Evolutionary conservation across 768 basidiomycete species (phyloP).

Genomic region (Dendrothele bispora): DNA sequence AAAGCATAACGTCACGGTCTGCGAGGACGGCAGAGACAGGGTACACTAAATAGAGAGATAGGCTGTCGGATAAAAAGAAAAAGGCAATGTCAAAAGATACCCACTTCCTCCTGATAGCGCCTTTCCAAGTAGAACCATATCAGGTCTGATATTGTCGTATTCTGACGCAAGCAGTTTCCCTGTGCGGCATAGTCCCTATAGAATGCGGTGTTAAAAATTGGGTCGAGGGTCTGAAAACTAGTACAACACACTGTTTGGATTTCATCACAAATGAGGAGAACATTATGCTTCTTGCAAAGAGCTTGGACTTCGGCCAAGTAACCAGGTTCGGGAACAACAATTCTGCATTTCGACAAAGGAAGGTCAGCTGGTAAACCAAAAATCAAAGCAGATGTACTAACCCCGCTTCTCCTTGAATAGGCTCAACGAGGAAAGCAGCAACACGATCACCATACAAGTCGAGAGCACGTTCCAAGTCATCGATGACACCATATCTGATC

Average conservation of each 20-base stretch:
- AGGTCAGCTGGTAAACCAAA: not conserved
- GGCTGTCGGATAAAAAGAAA: not conserved
- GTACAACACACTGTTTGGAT: slow-evolving; percentile 78
- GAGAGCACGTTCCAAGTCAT: slow-evolving; percentile 81
- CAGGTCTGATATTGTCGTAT: slow-evolving; percentile 85
- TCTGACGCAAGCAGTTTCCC: slow-evolving; percentile 93
- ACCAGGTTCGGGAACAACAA: slow-evolving; percentile 87
- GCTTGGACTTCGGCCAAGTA: slow-evolving; percentile 78
- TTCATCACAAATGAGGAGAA: slow-evolving; percentile 96
- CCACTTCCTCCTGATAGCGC: slow-evolving; percentile 92
- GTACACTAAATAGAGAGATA: slow-evolving; percentile 57
- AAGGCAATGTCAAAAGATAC: slow-evolving; percentile 21
- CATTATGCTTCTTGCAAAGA: slow-evolving; percentile 90
- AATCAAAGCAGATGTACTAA: slow-evolving; percentile 36
- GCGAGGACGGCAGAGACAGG: slow-evolving; percentile 96
- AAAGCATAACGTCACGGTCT: slow-evolving; percentile 89
- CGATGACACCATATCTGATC: slow-evolving; percentile 83
- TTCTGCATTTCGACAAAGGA: no score
- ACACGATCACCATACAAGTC: slow-evolving; percentile 78
- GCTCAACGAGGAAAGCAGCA: slow-evolving; percentile 94
- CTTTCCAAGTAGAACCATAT: slow-evolving; percentile 92
- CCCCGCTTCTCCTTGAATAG: slow-evolving; percentile 99
- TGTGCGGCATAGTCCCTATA: slow-evolving; percentile 84
- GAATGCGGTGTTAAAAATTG: slow-evolving; percentile 1
- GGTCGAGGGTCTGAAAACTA: slow-evolving; percentile 3